Percentiles rank a stretch among this genome's conserved stretches.
These are phyloP conservation scores for Murraya koenigii DNA, from an alignment of 345 rosid species.

Conservation along the genomic window DNA sequence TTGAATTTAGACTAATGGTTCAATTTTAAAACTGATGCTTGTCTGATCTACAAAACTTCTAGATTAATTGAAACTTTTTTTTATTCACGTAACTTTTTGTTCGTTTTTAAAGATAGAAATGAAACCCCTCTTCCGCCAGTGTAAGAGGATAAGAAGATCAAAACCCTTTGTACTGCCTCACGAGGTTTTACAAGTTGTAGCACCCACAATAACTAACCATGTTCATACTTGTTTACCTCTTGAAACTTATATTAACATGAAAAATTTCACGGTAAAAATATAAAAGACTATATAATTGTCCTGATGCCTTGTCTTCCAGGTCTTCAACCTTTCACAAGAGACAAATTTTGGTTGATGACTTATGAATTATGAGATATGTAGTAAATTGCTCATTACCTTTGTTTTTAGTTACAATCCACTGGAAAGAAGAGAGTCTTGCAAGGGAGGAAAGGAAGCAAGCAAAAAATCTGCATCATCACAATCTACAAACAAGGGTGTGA, in stretches of 20 bases:
- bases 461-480: slow-evolving; percentile 67
- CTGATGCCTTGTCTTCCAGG: background rate
- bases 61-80: background rate
- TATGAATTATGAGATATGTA: background rate
- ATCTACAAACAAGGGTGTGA: slow-evolving; percentile 53
- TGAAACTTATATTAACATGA: background rate
- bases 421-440: slow-evolving; percentile 90
- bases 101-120: too few species aligned
- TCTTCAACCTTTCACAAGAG: background rate
- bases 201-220: too few species aligned
- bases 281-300: background rate
- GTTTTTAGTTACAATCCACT: slow-evolving; percentile 68
- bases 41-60: background rate
- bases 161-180: too few species aligned
- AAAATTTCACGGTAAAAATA: background rate
- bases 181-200: too few species aligned
- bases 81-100: too few species aligned
- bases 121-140: too few species aligned
- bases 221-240: background rate
- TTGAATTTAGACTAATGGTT: background rate
- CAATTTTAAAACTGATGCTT: background rate
- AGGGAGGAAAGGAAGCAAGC: slow-evolving; percentile 84
- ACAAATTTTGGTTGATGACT: background rate
- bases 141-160: too few species aligned
- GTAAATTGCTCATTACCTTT: background rate